A percentile compares a stretch with the other conserved stretches of the same genome.
phyloP scores from a whole-genome alignment of 192 early-diverging fungal genomes.

The Pilaira anomala region DNA sequence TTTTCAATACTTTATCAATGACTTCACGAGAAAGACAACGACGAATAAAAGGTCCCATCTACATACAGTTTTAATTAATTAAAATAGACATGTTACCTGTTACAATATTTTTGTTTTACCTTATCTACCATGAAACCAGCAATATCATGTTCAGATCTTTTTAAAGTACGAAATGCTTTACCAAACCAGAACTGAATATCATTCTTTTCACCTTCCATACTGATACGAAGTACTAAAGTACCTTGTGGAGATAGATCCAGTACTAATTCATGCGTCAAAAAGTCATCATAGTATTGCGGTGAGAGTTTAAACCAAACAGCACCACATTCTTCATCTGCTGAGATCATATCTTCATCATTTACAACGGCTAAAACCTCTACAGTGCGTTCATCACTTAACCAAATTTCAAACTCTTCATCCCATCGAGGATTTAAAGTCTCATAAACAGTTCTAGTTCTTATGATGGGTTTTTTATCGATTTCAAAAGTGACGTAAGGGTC shows the following conservation, averaged over 20 bases:
- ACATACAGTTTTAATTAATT: conserved; percentile 9
- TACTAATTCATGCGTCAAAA: conserved; percentile 63
- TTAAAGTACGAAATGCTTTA: conserved; percentile 67
- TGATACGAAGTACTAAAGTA: conserved; percentile 62
- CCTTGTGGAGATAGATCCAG: conserved; percentile 71
- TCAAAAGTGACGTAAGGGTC: conserved; percentile 68
- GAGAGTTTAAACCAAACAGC: conserved; percentile 58
- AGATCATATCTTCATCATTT: conserved; percentile 52
- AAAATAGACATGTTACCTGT: not conserved
- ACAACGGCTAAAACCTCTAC: conserved; percentile 43
- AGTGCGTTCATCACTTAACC: conserved; percentile 44
- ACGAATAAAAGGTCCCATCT: conserved; percentile 62
- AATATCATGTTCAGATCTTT: conserved; percentile 65
- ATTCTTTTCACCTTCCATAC: conserved; percentile 74
- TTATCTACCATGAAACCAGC: conserved; percentile 66
- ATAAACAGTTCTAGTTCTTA: conserved; percentile 56
- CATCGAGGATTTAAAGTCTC: conserved; percentile 74
- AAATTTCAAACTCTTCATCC: conserved; percentile 74
- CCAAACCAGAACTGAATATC: conserved; percentile 82
- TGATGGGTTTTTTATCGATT: conserved; percentile 40
- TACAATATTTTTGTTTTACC: conserved; percentile 29
- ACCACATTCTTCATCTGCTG: conserved; percentile 56
- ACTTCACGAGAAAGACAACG: conserved; percentile 62
- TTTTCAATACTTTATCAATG: conserved; percentile 44
- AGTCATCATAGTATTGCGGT: conserved; percentile 51